These are phyloP conservation scores for Colletotrichum sp. DNA, from an alignment of 2,329 filamentous ascomycete genomes.

Conservation along the genomic window DNA sequence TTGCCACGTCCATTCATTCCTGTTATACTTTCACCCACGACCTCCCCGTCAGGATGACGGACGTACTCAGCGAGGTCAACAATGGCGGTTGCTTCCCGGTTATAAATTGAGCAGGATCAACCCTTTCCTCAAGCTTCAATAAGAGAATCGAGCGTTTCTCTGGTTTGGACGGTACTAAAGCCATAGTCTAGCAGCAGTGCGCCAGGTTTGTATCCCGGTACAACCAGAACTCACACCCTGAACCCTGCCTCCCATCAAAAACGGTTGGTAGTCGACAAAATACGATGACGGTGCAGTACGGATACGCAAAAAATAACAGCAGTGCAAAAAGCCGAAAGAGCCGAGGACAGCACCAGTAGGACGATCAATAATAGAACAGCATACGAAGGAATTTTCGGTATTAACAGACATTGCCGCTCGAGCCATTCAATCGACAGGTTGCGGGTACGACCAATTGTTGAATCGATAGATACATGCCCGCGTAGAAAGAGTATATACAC, in stretches of 20 bases:
- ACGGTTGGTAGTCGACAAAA: rapidly evolving
- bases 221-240: too few species aligned
- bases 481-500: too few species aligned
- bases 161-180: too few species aligned
- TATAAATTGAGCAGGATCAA: neutral
- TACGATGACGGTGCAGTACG: rapidly evolving
- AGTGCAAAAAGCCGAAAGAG: neutral
- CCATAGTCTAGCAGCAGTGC: too few species aligned
- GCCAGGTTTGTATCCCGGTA: too few species aligned
- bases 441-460: too few species aligned
- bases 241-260: neutral
- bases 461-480: too few species aligned
- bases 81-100: rapidly evolving
- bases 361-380: rapidly evolving
- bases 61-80: neutral
- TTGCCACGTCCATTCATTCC: neutral
- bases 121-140: neutral
- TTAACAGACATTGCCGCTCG: neutral
- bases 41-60: neutral
- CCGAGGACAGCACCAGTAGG: rapidly evolving
- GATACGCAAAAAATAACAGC: rapidly evolving
- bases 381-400: rapidly evolving
- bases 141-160: too few species aligned
- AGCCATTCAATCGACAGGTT: too few species aligned
- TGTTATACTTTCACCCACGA: neutral